phyloP scores from a whole-genome alignment of 2,329 filamentous ascomycete genomes.

The Microdochium paspali region DNA sequence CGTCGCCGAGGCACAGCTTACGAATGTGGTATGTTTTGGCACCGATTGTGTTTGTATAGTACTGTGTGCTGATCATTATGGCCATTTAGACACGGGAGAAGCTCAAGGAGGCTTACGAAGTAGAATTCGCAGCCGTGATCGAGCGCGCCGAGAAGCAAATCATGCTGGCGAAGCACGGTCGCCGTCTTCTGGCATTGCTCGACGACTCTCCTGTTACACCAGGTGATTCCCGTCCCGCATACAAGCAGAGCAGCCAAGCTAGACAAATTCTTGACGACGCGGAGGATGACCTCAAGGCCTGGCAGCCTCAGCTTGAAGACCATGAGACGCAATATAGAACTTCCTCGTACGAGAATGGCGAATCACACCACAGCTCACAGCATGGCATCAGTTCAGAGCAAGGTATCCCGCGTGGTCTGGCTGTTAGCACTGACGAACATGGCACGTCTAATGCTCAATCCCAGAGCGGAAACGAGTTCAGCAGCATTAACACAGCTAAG shows the following conservation, averaged over 20 bases:
- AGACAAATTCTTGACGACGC: constrained; percentile 86
- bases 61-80: neutral
- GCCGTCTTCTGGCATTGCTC: constrained; percentile 72
- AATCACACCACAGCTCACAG: too few species aligned
- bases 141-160: constrained; percentile 97
- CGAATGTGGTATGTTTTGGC: constrained; percentile 72
- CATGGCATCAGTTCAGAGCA: neutral
- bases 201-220: constrained; percentile 87
- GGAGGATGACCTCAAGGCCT: constrained; percentile 76
- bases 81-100: constrained; percentile 73
- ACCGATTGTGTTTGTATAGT: neutral
- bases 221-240: constrained; percentile 65
- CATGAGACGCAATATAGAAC: neutral
- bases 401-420: neutral
- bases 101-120: constrained; percentile 86
- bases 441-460: neutral
- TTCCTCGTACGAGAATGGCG: neutral
- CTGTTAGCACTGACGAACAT: neutral
- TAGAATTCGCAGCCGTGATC: constrained; percentile 83
- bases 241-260: constrained; percentile 56
- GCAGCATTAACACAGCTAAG: neutral
- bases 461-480: neutral
- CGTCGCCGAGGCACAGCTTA: constrained; percentile 92
- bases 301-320: constrained; percentile 42
- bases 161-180: constrained; percentile 83